phyloP scores from a whole-genome alignment of 225 moss, liverwort and hornwort genomes.

The Rhytidiadelphus loreus region DNA sequence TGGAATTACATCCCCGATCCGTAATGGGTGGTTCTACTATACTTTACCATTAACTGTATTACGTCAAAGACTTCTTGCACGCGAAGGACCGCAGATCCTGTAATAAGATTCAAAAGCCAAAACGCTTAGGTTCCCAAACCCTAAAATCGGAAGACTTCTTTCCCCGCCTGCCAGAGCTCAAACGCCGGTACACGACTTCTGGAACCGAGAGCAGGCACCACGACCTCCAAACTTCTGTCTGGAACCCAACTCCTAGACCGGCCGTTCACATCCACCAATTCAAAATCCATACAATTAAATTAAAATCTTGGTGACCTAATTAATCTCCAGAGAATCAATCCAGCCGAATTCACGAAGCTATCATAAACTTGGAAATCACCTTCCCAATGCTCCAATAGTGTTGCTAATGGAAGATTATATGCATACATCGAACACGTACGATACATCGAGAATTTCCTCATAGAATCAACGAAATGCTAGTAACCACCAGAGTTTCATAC shows the following conservation, averaged over 20 bases:
- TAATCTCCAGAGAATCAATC: background rate
- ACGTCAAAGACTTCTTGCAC: background rate
- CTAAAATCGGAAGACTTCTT: background rate
- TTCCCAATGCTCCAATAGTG: background rate
- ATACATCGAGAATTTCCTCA: background rate
- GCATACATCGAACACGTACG: background rate
- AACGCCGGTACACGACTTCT: background rate
- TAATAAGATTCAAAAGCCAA: background rate
- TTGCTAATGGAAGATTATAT: slow-evolving; percentile 51
- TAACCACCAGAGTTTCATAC: background rate
- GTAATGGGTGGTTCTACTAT: no score
- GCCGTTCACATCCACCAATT: background rate
- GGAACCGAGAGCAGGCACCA: background rate
- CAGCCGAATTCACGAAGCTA: background rate
- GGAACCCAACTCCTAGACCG: background rate
- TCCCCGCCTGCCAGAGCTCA: background rate
- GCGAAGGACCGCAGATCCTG: background rate
- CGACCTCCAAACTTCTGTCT: background rate
- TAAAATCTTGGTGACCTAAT: background rate
- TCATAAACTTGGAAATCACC: background rate
- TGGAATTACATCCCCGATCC: no score
- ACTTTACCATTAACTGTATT: no score
- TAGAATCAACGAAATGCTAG: background rate
- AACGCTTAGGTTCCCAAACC: background rate
- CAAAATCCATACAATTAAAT: background rate